phyloP scores from a whole-genome alignment of 805 yeast genomes.

The Scheffersomyces ergatensis region DNA sequence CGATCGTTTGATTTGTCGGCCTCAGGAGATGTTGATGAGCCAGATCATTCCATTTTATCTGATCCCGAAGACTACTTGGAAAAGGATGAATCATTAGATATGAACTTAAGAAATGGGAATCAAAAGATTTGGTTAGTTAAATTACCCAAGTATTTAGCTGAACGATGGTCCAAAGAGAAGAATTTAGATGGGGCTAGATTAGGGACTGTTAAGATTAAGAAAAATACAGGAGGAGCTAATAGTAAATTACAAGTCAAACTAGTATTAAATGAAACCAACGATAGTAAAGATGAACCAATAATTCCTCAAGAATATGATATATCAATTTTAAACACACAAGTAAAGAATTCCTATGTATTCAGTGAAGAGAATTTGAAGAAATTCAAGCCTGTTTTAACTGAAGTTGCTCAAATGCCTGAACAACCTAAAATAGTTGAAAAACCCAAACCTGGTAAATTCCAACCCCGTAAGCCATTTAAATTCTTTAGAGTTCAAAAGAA shows the following conservation, averaged over 20 bases:
- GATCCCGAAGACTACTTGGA: slow-evolving; percentile 46
- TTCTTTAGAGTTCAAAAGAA: slow-evolving; percentile 33
- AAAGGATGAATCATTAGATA: slow-evolving; percentile 70
- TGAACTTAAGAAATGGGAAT: slow-evolving; percentile 59
- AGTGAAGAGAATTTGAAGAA: slow-evolving; percentile 78
- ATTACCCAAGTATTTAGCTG: slow-evolving; percentile 83
- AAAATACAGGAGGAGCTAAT: slow-evolving; percentile 30
- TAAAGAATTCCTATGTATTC: slow-evolving; percentile 82
- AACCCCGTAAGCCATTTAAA: slow-evolving; percentile 14
- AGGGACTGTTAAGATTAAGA: slow-evolving; percentile 76
- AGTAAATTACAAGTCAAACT: slow-evolving; percentile 51
- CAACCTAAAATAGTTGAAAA: slow-evolving; percentile 39
- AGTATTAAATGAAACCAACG: slow-evolving; percentile 39
- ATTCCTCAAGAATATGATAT: slow-evolving; percentile 87
- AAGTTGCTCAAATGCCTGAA: slow-evolving; percentile 50
- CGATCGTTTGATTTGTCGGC: slow-evolving; percentile 1
- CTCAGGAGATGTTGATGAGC: slow-evolving; percentile 17
- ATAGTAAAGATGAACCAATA: slow-evolving; percentile 21
- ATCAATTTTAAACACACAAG: slow-evolving; percentile 71
- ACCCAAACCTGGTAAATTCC: slow-evolving; percentile 6
- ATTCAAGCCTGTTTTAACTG: slow-evolving; percentile 50
- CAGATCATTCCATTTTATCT: slow-evolving; percentile 34
- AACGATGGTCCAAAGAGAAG: slow-evolving; percentile 65
- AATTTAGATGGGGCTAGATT: slow-evolving; percentile 70
- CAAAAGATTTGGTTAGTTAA: slow-evolving; percentile 91